Conservation (phyloP, 768 basidiomycete species). For the Daedaleopsis sinensis region DNA sequence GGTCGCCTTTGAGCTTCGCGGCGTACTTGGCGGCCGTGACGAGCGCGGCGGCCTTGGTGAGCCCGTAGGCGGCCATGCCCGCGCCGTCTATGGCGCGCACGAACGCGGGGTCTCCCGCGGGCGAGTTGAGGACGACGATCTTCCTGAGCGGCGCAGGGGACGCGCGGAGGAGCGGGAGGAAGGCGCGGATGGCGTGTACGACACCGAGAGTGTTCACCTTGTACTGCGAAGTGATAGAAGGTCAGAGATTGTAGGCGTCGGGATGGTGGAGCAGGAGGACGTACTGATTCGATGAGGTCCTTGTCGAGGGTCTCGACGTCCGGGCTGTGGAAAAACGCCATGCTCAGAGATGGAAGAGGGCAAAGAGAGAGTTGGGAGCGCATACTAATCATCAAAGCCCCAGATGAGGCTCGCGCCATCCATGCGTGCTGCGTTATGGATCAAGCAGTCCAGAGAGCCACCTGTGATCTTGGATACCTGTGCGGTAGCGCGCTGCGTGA, state of each 20-base stretch:
- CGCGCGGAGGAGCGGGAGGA: slow-evolving; percentile 41
- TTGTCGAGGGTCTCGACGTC: slow-evolving; percentile 6
- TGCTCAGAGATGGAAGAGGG: neutral
- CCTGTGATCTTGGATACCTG: neutral
- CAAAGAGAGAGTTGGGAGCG: neutral
- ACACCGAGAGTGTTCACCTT: slow-evolving; percentile 40
- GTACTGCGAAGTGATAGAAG: slow-evolving; percentile 22
- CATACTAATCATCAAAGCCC: slow-evolving; percentile 10
- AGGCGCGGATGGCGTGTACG: slow-evolving; percentile 36
- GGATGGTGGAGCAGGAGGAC: neutral
- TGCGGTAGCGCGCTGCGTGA: neutral
- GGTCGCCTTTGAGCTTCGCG: neutral
- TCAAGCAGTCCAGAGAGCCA: neutral
- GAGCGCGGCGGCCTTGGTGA: slow-evolving; percentile 5
- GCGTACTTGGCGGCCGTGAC: slow-evolving; percentile 11
- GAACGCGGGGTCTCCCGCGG: slow-evolving; percentile 32
- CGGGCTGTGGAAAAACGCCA: neutral
- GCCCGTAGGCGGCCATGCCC: slow-evolving; percentile 1
- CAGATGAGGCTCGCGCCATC: neutral
- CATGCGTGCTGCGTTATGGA: slow-evolving; percentile 8
- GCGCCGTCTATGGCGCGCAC: slow-evolving; percentile 16
- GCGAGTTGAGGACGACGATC: slow-evolving; percentile 36
- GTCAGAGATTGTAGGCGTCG: neutral
- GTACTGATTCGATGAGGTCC: slow-evolving; percentile 13
- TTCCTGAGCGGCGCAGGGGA: slow-evolving; percentile 32